Percentiles rank a stretch among this genome's conserved stretches.
phyloP scores from a whole-genome alignment of 225 moss, liverwort and hornwort species.

The Pseudoscleropodium purum region DNA sequence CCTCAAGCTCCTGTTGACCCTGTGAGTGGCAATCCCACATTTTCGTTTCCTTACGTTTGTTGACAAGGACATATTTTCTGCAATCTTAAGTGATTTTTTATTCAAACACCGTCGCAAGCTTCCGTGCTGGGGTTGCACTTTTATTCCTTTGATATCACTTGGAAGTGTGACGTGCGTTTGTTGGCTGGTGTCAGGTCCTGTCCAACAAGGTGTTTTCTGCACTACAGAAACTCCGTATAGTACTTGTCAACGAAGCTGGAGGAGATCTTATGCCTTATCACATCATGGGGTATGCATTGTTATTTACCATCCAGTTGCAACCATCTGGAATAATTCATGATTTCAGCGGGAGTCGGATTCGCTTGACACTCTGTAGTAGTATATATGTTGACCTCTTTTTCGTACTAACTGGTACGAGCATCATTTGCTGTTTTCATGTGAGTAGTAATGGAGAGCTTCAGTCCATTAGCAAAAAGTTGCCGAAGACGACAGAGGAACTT shows the following conservation, averaged over 20 bases:
- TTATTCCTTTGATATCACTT: neutral
- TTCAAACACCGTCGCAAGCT: neutral
- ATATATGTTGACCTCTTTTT: neutral
- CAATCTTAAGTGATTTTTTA: neutral
- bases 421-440: neutral
- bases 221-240: slow-evolving; percentile 58
- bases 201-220: slow-evolving; percentile 59
- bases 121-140: neutral
- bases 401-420: neutral
- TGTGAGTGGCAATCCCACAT: slow-evolving; percentile 10
- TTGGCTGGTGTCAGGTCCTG: slow-evolving; percentile 42
- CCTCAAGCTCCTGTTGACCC: slow-evolving; percentile 56
- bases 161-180: neutral
- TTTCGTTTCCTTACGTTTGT: neutral
- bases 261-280: slow-evolving; percentile 92
- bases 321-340: neutral
- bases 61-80: neutral
- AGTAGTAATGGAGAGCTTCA: slow-evolving; percentile 72
- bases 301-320: neutral
- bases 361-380: neutral
- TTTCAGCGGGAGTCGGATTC: neutral
- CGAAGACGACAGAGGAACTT: slow-evolving; percentile 80
- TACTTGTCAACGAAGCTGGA: slow-evolving; percentile 74
- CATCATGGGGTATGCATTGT: slow-evolving; percentile 60
- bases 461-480: slow-evolving; percentile 67